Evolutionary conservation across 352 stramenopile genomes (phyloP), one percentile per base, ranked within the genome.

Genomic region (Phytophthora citricola): DNA sequence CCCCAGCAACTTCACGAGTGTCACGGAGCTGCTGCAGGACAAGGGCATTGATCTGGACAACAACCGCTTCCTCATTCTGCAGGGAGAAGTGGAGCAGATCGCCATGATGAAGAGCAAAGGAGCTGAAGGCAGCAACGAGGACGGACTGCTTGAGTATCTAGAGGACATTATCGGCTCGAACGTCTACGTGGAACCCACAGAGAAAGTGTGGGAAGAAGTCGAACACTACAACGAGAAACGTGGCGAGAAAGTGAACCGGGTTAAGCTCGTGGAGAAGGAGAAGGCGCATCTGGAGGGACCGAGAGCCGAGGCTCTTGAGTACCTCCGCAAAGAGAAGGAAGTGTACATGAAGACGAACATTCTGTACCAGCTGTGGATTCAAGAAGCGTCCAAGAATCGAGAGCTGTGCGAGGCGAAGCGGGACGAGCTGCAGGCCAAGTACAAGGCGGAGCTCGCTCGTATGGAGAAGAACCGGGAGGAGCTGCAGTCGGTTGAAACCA

Each of bases 81-180:
- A 99, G 73, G 92, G 90, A 31, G 87, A 95, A 56, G 89, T 96
- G 17, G 98, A 99, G 73, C 97, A 99, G 88, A 99, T 99, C 65
- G 96, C 95, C 32, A 99, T 99, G 93, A 99, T 99, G 98, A 98
- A 99, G 62, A 98, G 97, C 76, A 99, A 99, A 75, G 96, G 91
- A 11, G 89, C 92, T 1, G 86, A 86, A 39, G 80, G 83, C 6
- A 82, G 94, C 51, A 92, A 98, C 57, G 98, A 99, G 63, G 97
- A 99, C 52, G 98, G 98, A 17, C 78, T 99, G 26, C 83, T 99
- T 10, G 98, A 99, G 78, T 99, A 99, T 75, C 74, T 99, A 7
- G 98, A 99, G 72, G 98, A 99, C 69, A 99, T 99, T 43, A 99
- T 99, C 63, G 98, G 98, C 59, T 98, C 85, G 14, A 99, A 99